These are phyloP conservation scores for Carpinus viminea DNA, from an alignment of 306 rosid species.

Conservation along the genomic window DNA sequence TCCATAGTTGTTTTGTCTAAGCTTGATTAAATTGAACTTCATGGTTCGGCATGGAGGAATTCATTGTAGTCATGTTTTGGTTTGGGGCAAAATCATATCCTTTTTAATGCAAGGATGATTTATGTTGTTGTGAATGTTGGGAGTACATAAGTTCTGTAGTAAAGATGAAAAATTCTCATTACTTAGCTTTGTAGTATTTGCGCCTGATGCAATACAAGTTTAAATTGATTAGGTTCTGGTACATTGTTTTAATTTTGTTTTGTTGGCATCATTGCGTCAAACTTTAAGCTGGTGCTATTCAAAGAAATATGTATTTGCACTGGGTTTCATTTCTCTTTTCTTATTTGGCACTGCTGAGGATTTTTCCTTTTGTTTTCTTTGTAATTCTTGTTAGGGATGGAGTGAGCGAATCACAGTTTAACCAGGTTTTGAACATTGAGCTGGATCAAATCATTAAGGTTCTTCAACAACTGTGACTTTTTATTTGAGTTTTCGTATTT, in stretches of 20 bases:
- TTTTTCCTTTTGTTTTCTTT: constrained; percentile 13
- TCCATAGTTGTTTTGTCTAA: background rate
- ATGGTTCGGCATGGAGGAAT: too few species aligned
- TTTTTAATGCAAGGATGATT: background rate
- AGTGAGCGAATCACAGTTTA: constrained; percentile 88
- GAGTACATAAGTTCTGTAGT: background rate
- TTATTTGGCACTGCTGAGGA: constrained; percentile 13
- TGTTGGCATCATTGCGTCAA: constrained; percentile 3
- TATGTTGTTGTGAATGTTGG: background rate
- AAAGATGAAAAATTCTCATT: background rate
- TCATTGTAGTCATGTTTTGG: too few species aligned
- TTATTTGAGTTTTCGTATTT: constrained; percentile 5
- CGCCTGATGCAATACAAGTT: background rate
- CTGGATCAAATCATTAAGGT: constrained; percentile 87
- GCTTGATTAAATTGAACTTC: background rate
- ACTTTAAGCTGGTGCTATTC: background rate
- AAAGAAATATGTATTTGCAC: constrained; percentile 18
- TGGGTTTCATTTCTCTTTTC: constrained; percentile 6
- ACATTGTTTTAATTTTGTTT: background rate
- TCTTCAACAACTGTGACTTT: constrained; percentile 27
- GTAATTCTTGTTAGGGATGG: constrained; percentile 67
- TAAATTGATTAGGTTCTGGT: background rate
- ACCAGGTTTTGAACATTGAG: constrained; percentile 84
- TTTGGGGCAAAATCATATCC: background rate
- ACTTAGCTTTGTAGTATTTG: background rate